Evolutionary conservation across 371 early-diverging fungal species (phyloP).

Genomic region (Actinomortierella ambigua): DNA sequence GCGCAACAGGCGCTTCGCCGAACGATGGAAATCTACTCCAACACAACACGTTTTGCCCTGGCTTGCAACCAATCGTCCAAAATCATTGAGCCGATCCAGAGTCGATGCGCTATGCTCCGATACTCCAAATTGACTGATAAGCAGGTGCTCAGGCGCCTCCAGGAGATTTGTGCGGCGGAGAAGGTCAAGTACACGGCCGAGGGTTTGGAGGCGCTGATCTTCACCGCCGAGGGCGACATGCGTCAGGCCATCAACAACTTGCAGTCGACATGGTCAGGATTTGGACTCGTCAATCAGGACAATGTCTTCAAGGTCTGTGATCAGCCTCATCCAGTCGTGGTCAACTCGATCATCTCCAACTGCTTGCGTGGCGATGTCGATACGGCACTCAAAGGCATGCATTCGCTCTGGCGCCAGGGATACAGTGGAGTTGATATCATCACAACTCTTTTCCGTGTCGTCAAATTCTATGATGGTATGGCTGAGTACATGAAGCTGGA

Average conservation of each 20-base stretch:
- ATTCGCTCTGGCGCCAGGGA: slow-evolving; percentile 79
- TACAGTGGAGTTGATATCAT: slow-evolving; percentile 92
- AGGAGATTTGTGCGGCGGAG: slow-evolving; percentile 86
- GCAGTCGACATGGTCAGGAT: slow-evolving; percentile 90
- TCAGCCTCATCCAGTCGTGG: slow-evolving; percentile 88
- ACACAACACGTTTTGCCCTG: slow-evolving; percentile 96
- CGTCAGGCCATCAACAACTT: slow-evolving; percentile 98
- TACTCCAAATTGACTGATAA: slow-evolving; percentile 80
- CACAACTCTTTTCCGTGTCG: slow-evolving; percentile 87
- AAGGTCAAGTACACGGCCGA: slow-evolving; percentile 83
- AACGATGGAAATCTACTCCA: slow-evolving; percentile 96
- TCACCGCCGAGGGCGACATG: slow-evolving; percentile 99
- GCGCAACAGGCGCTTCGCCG: slow-evolving; percentile 98
- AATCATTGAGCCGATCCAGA: slow-evolving; percentile 99
- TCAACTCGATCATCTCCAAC: slow-evolving; percentile 72
- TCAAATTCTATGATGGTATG: slow-evolving; percentile 69
- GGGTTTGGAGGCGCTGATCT: slow-evolving; percentile 92
- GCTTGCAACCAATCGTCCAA: slow-evolving; percentile 98
- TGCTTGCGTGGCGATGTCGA: slow-evolving; percentile 74
- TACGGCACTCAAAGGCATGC: slow-evolving; percentile 70
- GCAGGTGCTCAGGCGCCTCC: slow-evolving; percentile 79
- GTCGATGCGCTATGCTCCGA: slow-evolving; percentile 95
- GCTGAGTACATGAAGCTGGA: slow-evolving; percentile 79
- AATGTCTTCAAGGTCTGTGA: slow-evolving; percentile 97
- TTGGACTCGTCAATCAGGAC: slow-evolving; percentile 81